These are phyloP conservation scores for Blakeslea trispora DNA, from an alignment of 371 early-diverging fungal genomes.

Conservation along the genomic window DNA sequence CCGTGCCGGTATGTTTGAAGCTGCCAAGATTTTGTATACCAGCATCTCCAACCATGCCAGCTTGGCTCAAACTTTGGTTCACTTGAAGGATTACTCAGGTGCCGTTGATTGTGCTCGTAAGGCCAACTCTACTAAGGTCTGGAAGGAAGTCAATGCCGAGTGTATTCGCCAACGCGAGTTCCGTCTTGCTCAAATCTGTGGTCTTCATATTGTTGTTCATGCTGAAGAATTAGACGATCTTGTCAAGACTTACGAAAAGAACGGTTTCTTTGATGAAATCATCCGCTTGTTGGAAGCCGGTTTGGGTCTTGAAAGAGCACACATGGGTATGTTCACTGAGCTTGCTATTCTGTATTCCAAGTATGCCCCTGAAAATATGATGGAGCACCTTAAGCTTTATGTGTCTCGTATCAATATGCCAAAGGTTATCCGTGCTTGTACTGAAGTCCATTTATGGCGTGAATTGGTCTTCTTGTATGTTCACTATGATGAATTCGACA, in stretches of 20 bases:
- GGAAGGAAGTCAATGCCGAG: conserved; percentile 96
- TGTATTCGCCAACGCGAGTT: conserved; percentile 94
- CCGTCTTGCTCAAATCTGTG: conserved; percentile 97
- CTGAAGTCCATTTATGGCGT: conserved; percentile 92
- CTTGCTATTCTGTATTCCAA: conserved; percentile 94
- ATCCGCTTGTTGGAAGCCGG: conserved; percentile 90
- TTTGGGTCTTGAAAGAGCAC: conserved; percentile 94
- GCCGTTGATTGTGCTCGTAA: conserved; percentile 98
- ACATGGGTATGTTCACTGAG: conserved; percentile 99
- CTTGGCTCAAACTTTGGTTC: conserved; percentile 92
- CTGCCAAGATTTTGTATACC: conserved; percentile 92
- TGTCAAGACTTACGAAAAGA: conserved; percentile 82
- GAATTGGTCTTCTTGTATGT: conserved; percentile 97
- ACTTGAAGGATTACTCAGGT: conserved; percentile 90
- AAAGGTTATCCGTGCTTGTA: conserved; percentile 95
- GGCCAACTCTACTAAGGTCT: conserved; percentile 95
- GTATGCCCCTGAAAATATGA: conserved; percentile 90
- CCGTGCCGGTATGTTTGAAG: conserved; percentile 86
- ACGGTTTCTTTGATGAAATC: conserved; percentile 90
- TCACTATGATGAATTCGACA: conserved; percentile 97
- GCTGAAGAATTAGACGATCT: conserved; percentile 94
- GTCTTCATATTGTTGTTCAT: conserved; percentile 92
- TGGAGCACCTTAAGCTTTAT: conserved; percentile 95
- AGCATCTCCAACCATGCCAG: conserved; percentile 96
- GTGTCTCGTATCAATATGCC: conserved; percentile 97